These are phyloP conservation scores for Hippophae tibetana DNA, from an alignment of 306 rosid genomes.

Conservation along the genomic window DNA sequence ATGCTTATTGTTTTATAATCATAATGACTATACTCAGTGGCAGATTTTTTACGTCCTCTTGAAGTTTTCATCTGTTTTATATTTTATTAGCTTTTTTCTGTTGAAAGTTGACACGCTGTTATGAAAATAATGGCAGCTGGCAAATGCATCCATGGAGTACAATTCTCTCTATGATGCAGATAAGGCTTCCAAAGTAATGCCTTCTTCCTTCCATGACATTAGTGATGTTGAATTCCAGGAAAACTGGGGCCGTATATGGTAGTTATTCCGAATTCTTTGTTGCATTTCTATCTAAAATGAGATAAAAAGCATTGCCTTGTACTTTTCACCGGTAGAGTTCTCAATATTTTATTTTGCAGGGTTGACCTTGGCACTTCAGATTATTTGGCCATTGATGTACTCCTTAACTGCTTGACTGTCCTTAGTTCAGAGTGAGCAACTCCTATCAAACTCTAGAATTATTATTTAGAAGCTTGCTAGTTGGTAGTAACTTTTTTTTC, in stretches of 20 bases:
- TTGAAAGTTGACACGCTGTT: constrained; percentile 1
- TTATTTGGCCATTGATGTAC: constrained; percentile 76
- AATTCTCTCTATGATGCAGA: constrained; percentile 69
- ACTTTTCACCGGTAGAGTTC: constrained; percentile 2
- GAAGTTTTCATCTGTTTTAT: too few species aligned
- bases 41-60: too few species aligned
- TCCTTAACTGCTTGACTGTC: constrained; percentile 74
- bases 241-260: constrained; percentile 96
- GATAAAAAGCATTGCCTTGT: background rate
- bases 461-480: background rate
- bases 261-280: constrained; percentile 11
- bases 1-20: too few species aligned
- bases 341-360: constrained; percentile 32
- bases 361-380: constrained; percentile 87
- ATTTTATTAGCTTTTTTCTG: too few species aligned
- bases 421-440: constrained; percentile 78
- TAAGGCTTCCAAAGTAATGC: constrained; percentile 74
- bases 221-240: constrained; percentile 82
- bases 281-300: background rate
- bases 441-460: background rate
- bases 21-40: too few species aligned
- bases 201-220: constrained; percentile 89
- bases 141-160: constrained; percentile 56
- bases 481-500: too few species aligned
- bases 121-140: constrained; percentile 43